These are phyloP conservation scores for Colletotrichum abscissum DNA, from an alignment of 2,329 filamentous ascomycete species.

Conservation along the genomic window DNA sequence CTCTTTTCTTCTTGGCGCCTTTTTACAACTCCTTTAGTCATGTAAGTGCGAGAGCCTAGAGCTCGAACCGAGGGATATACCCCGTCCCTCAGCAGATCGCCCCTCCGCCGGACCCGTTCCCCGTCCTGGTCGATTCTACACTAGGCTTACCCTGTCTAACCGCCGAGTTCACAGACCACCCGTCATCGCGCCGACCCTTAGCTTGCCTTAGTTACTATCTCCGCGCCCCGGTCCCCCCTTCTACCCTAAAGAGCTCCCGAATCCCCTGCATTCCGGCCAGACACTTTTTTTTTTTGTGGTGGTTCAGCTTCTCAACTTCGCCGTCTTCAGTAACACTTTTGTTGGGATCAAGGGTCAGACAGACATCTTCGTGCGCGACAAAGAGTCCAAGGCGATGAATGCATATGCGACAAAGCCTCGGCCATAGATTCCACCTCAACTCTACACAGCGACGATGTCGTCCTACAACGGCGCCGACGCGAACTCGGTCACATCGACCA, in stretches of 20 bases:
- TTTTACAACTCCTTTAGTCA: conserved; percentile 5
- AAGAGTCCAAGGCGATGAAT: conserved; percentile 23
- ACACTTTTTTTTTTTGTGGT: background rate
- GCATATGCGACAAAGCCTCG: conserved; percentile 16
- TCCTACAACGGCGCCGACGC: conserved; percentile 15
- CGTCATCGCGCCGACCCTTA: conserved; percentile 30
- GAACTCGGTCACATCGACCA: conserved; percentile 18
- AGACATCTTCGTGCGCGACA: background rate
- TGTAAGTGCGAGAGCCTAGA: conserved; percentile 22
- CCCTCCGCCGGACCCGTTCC: conserved; percentile 21
- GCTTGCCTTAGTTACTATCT: background rate
- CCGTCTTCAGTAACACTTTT: background rate
- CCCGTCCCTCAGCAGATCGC: conserved; percentile 21
- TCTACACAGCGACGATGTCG: conserved; percentile 14
- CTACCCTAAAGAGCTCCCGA: conserved; percentile 5
- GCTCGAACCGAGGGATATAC: conserved; percentile 12
- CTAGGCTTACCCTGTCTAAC: conserved; percentile 32
- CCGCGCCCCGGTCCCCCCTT: background rate
- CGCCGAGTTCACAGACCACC: conserved; percentile 29
- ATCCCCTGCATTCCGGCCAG: conserved; percentile 23
- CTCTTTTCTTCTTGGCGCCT: conserved; percentile 19
- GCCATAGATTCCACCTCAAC: conserved; percentile 5
- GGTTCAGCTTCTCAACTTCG: background rate
- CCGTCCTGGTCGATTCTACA: conserved; percentile 7
- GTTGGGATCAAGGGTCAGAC: background rate